Percentiles rank a stretch among this genome's conserved stretches.
Evolutionary conservation across 257 asterid genomes (phyloP).

Genomic region (Gardenia jasminoides): DNA sequence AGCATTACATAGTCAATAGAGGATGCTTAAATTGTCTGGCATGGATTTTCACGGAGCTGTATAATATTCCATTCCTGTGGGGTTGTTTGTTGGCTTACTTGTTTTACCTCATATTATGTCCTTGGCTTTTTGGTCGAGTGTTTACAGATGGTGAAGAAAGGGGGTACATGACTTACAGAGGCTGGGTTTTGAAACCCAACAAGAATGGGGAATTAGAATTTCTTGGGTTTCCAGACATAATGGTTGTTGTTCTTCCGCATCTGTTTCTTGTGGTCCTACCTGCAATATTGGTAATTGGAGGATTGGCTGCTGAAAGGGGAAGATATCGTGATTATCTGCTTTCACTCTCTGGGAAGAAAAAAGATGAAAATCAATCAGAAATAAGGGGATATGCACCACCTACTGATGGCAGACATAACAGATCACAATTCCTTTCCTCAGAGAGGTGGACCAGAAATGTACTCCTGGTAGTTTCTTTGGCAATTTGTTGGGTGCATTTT

Average conservation of each 20-base stretch:
- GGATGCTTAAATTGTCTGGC: constrained; percentile 38
- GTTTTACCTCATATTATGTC: constrained; percentile 74
- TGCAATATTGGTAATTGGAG: constrained; percentile 36
- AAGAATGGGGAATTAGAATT: constrained; percentile 36
- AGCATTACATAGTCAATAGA: constrained; percentile 44
- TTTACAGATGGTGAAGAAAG: constrained; percentile 45
- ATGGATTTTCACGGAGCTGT: constrained; percentile 60
- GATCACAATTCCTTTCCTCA: constrained; percentile 7
- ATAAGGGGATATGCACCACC: constrained; percentile 21
- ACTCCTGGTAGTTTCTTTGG: constrained; percentile 46
- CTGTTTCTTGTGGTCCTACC: constrained; percentile 72
- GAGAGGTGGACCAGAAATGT: constrained; percentile 64
- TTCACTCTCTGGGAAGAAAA: constrained; percentile 74
- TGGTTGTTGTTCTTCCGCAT: constrained; percentile 89
- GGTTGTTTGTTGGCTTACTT: constrained; percentile 48
- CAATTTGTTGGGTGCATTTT: constrained; percentile 61
- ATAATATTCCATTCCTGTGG: constrained; percentile 50
- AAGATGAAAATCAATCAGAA: constrained; percentile 50
- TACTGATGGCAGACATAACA: constrained; percentile 10
- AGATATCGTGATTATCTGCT: constrained; percentile 49
- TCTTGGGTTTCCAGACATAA: constrained; percentile 83
- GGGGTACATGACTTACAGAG: constrained; percentile 83
- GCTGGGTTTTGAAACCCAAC: constrained; percentile 57
- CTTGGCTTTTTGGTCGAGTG: constrained; percentile 83
- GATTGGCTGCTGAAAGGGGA: constrained; percentile 68